These are phyloP conservation scores for Candida sanyaensis DNA, from an alignment of 1,139 yeast species.

Conservation along the genomic window DNA sequence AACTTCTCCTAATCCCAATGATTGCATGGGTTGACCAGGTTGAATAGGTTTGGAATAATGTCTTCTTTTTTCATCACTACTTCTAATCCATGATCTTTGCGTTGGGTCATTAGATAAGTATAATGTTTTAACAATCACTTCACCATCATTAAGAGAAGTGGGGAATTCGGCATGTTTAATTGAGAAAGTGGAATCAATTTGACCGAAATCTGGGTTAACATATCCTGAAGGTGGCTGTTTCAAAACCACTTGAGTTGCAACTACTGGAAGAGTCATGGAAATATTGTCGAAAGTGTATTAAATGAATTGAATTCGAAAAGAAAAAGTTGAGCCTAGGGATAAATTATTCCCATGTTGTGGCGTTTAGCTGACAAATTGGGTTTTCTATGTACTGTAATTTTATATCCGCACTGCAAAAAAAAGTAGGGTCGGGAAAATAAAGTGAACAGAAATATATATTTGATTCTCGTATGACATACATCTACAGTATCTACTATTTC, in stretches of 20 bases:
- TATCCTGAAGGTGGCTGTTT: slow-evolving; percentile 18
- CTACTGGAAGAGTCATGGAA: slow-evolving; percentile 11
- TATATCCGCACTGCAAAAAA: no score
- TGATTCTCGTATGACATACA: no score
- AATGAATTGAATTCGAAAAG: no score
- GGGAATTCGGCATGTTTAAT: slow-evolving; percentile 13
- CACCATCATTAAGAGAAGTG: slow-evolving; percentile 34
- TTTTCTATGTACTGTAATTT: no score
- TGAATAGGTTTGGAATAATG: slow-evolving; percentile 50
- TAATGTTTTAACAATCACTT: slow-evolving; percentile 48
- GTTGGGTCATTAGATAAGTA: slow-evolving; percentile 71
- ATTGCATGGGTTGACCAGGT: slow-evolving; percentile 49
- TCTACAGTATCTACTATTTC: no score
- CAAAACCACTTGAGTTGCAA: slow-evolving; percentile 12
- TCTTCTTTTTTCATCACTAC: slow-evolving; percentile 38
- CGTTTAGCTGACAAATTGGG: no score
- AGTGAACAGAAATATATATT: no score
- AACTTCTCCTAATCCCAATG: slow-evolving; percentile 52
- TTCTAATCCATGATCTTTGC: slow-evolving; percentile 62
- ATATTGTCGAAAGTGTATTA: no score
- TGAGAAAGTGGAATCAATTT: slow-evolving; percentile 24
- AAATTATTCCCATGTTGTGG: no score
- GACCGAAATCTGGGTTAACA: slow-evolving; percentile 18
- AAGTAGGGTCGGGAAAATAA: no score
- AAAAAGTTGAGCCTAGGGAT: no score